phyloP scores from a whole-genome alignment of 768 basidiomycete genomes.

The Amanita jacksonii region DNA sequence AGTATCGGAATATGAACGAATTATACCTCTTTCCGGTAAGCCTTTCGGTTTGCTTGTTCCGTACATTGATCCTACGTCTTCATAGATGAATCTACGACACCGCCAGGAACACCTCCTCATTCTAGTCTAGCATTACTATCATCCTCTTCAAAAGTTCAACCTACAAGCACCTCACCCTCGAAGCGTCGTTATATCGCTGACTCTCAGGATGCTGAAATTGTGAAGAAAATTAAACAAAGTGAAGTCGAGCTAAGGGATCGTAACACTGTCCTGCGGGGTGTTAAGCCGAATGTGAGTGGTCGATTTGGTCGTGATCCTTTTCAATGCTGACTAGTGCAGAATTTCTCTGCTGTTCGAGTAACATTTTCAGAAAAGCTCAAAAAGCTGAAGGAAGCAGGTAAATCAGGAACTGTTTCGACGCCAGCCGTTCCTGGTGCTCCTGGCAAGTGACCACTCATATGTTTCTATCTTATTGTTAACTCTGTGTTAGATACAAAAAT shows the following conservation, averaged over 20 bases:
- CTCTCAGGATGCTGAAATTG: conserved; percentile 66
- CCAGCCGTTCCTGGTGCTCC: conserved; percentile 27
- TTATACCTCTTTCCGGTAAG: conserved; percentile 38
- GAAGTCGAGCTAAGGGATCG: conserved; percentile 79
- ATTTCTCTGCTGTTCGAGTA: conserved; percentile 62
- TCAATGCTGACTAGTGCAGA: conserved; percentile 33
- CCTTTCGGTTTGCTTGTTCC: not conserved
- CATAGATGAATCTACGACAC: conserved; percentile 48
- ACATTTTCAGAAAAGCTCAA: conserved; percentile 73
- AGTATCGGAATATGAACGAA: conserved; percentile 36
- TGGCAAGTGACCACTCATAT: conserved; percentile 19
- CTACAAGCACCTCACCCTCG: conserved; percentile 33
- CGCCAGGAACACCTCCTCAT: conserved; percentile 32
- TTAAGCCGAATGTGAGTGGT: conserved; percentile 67
- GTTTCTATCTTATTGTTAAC: not conserved
- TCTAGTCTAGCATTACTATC: conserved; percentile 22
- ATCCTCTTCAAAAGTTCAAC: conserved; percentile 19
- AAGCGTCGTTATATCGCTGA: conserved; percentile 81
- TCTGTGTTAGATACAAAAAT: conserved; percentile 40
- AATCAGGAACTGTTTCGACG: conserved; percentile 30
- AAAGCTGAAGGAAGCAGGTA: conserved; percentile 59
- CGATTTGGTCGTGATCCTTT: not conserved
- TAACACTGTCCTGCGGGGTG: conserved; percentile 74
- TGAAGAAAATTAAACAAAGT: conserved; percentile 72
- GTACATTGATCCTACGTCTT: not conserved